Conservation (phyloP, 2,329 filamentous ascomycete genomes). For the Aspergillus viridinutans region DNA sequence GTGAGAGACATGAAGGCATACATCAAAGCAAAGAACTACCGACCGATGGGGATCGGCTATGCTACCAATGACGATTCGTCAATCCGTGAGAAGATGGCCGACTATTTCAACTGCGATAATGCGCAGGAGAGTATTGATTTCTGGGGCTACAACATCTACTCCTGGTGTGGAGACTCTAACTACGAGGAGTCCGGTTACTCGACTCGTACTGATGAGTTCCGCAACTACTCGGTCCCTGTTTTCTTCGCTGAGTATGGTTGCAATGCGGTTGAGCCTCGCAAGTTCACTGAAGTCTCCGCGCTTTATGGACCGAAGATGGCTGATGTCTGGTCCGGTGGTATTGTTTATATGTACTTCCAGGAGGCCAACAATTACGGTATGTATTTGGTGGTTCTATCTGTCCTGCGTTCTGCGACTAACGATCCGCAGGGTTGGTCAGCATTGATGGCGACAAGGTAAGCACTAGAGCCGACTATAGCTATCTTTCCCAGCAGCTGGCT, state of each 20-base stretch:
- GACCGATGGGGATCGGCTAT: conserved; percentile 82
- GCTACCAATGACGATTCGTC: conserved; percentile 85
- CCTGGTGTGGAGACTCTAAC: conserved; percentile 84
- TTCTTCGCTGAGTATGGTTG: conserved; percentile 99
- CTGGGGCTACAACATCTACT: conserved; percentile 99
- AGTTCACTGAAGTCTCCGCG: conserved; percentile 76
- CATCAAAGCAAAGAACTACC: conserved; percentile 72
- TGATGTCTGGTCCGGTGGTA: conserved; percentile 82
- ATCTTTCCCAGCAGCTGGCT: conserved; percentile 64
- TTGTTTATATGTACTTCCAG: conserved; percentile 97
- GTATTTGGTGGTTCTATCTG: conserved; percentile 17
- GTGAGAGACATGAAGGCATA: conserved; percentile 92
- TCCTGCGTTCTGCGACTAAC: neutral
- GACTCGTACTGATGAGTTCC: conserved; percentile 76
- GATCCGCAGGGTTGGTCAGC: conserved; percentile 42
- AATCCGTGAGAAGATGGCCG: conserved; percentile 74
- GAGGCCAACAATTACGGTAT: conserved; percentile 80
- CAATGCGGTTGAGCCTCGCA: conserved; percentile 68
- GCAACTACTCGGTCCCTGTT: conserved; percentile 80
- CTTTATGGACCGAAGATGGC: conserved; percentile 80
- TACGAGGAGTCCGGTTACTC: conserved; percentile 74
- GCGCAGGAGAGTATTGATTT: conserved; percentile 75
- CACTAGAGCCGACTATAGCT: conserved; percentile 69
- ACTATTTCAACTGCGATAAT: conserved; percentile 87
- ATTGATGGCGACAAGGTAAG: conserved; percentile 61